Base-by-base conservation (phyloP, 1,139 yeast species). In the Suhomyces wounanorum region DNA sequence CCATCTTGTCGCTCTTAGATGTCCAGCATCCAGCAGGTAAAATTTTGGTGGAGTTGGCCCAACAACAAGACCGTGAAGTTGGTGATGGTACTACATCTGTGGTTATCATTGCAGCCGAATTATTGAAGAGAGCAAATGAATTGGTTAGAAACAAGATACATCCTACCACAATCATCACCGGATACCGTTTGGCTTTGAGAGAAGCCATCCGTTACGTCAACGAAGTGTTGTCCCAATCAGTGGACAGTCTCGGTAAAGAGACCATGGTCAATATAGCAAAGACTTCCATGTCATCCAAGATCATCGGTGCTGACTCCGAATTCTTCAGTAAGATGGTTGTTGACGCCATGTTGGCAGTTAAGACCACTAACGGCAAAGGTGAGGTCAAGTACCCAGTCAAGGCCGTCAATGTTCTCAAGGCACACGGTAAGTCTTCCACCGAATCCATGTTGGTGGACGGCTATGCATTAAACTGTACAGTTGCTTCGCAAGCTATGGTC, bases 1-100 rank as follows among this genome's bases (percentile, higher is more conserved):
- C 99, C 8, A 95, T 95, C 59, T 78, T 95, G 57, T 81, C 94
- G 10, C 74, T 95, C 53, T 78, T 95, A 58, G 99, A 95, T 67
- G 98, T 95, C 49, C 97, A 95, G 71, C 99, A 95, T 68, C 99
- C 99, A 35, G 99, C 99, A 0, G 99, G 99, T 21, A 91, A 90
- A 73, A 94, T 95, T 59, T 78, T 95, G 55, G 99, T 95, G 45
- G 99, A 95, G 66, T 81, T 95, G 65, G 99, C 99, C 3, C 97
- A 94, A 69, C 99, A 95, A 69, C 99, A 95, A 74, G 99, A 95
- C 69, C 84, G 97, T 65, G 99, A 95, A 72, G 97, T 95, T 52
- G 99, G 99, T 52, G 99, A 95, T 67, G 99, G 99, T 61, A 89
- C 96, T 44, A 88, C 96, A 0, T 87, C 96, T n/a, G 98, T 94